Evolutionary conservation across 108 stramenopile species (phyloP), one percentile per base, ranked within the genome.

Genomic region (Fistulifera solaris): DNA sequence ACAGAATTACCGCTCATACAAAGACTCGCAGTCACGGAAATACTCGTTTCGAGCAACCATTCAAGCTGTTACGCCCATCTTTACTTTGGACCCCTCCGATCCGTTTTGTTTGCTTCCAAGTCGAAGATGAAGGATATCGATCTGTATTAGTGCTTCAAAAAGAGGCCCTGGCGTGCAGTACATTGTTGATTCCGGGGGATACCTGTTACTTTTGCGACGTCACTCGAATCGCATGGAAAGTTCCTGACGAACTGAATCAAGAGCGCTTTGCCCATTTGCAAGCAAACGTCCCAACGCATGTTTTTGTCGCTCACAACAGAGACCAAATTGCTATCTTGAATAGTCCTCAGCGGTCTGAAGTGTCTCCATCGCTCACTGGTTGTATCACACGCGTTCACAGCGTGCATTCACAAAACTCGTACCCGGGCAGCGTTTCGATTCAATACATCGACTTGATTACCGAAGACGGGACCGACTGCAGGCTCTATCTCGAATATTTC

Each of bases 11-110:
- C 31, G 31, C 8, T 8, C 31, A 6, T 35, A 46, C 60, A 55
- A 59, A 28, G 54, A 56, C 26, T 28, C 52, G 35, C 52, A 10
- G 17, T 52, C 19, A 46, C 21, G 44, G 8, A 35, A 18, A 27
- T 56, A 41, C 48, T 39, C 56, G 0, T 35, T 69, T 27, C 14
- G n/a, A 42, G 78, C 63, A 27, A 70, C 49, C 23, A 71, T 89
- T 1, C 79, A 82, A 73, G 75, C 88, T 3, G 72, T 85, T 41
- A 81, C 88, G n/a, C 83, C 88, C 1, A 84, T 89, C 46, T 67
- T 89, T 11, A 48, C 75, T 4, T 19, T 66, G 52, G 71, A 75
- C 43, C 58, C 62, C 38, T 61, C 70, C 11, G 67, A 83, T 46
- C 84, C 88, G 35, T 89, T 85, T 66, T 74, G 77, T 23, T 52